Conservation (phyloP, 2,329 filamentous ascomycete genomes). For the Cadophora sp. region DNA sequence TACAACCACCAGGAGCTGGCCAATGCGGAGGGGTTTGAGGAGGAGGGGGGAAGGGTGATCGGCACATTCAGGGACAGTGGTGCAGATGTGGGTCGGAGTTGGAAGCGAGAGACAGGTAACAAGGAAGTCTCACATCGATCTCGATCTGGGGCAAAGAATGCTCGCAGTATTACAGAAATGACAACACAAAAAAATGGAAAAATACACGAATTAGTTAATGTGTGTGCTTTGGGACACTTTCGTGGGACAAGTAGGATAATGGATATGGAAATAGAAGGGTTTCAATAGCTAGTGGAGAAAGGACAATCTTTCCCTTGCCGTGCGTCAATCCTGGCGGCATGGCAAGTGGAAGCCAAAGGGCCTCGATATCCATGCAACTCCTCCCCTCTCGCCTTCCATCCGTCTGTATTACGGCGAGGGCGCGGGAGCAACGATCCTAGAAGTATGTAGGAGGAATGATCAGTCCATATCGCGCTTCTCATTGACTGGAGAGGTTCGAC, state of each 20-base stretch:
- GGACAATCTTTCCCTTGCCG: neutral
- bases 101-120: neutral
- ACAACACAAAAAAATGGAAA: neutral
- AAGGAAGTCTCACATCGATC: conserved; percentile 6
- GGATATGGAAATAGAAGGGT: neutral
- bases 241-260: neutral
- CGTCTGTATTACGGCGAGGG: neutral
- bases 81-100: conserved; percentile 11
- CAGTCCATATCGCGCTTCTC: neutral
- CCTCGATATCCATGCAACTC: conserved; percentile 5
- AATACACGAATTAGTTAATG: neutral
- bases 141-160: conserved; percentile 5
- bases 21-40: conserved; percentile 15
- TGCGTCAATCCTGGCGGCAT: conserved; percentile 2
- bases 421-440: neutral
- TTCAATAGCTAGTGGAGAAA: neutral
- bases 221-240: neutral
- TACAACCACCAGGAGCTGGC: conserved; percentile 1
- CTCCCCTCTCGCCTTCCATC: conserved; percentile 5
- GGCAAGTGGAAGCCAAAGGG: neutral
- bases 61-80: conserved; percentile 18
- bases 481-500: conserved; percentile 3
- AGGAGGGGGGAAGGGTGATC: conserved; percentile 16
- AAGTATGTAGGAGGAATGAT: neutral
- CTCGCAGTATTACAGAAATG: neutral